phyloP scores from a whole-genome alignment of 2,329 filamentous ascomycete species.

The Aspergillus phoenicis region DNA sequence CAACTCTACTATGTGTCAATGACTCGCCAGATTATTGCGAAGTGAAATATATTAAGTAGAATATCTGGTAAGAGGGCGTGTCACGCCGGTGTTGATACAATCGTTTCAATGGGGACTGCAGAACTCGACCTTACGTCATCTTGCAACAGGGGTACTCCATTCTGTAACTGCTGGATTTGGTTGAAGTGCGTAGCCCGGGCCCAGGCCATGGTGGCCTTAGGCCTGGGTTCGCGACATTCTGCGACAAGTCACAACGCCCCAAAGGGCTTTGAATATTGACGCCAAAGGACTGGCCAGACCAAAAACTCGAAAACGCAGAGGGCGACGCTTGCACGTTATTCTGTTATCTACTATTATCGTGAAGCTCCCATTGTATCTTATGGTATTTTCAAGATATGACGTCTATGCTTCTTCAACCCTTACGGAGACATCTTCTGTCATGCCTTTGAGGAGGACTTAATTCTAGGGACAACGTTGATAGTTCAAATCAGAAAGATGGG shows the following conservation, averaged over 20 bases:
- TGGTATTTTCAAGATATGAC: too few species aligned
- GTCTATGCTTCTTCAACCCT: too few species aligned
- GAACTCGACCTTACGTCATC: slow-evolving; percentile 9
- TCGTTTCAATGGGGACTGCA: not conserved
- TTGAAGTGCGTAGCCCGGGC: not conserved
- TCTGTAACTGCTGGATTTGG: not conserved
- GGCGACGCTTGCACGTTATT: too few species aligned
- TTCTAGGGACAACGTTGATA: too few species aligned
- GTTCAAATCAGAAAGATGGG: too few species aligned
- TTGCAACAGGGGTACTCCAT: not conserved
- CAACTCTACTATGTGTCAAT: not conserved
- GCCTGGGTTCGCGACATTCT: not conserved
- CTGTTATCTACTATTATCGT: too few species aligned
- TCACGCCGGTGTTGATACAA: not conserved
- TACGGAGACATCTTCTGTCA: not conserved
- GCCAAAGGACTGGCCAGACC: not conserved
- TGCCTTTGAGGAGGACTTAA: too few species aligned
- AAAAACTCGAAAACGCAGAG: not conserved
- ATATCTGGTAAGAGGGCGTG: too few species aligned
- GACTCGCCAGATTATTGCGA: not conserved
- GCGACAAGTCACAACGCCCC: not conserved
- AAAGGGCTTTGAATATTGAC: not conserved
- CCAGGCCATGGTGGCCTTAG: not conserved
- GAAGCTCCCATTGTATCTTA: too few species aligned
- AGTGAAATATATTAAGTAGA: not conserved